Evolutionary conservation across 208 protist species (phyloP), one percentile per base, ranked within the genome.

Genomic region (Leishmania guyanensis): DNA sequence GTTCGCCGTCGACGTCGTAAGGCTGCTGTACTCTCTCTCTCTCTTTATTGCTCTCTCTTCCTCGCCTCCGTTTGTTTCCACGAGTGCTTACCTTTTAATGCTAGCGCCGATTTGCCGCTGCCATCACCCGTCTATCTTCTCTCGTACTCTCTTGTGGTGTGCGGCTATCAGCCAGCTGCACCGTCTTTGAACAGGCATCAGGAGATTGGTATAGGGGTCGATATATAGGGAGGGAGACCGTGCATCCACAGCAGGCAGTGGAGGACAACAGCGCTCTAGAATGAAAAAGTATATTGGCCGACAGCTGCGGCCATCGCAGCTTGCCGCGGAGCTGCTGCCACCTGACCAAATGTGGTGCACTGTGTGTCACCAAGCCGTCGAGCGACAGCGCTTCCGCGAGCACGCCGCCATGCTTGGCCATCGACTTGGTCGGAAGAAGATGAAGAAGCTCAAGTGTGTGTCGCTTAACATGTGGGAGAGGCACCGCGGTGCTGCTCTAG

Each of bases 391-490:
- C 12, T 91, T 87, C 77, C 43, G 33, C 5, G 81, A 89, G 54
- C 94, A 97, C 77, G 58, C 71, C 0, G 73, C 80, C 17, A 88
- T 83, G 22, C 84, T 71, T 8, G n/a, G 69, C 51, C 94, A 97
- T 75, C 84, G 84, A 12, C 79, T 96, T 3, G 94, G 90, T 0
- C 58, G 64, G 4, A 79, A 80, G 65, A 97, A 97, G 81, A 51
- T 93, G 58, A 88, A 88, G 48, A 95, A 94, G 74, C 71, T 97
- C 77, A 95, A 95, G 80, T 77, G 62, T 51, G 53, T 97, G 0
- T 93, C 94, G 6, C 79, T 96, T 36, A 86, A 70, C 58, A 96
- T 95, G 92, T 97, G 94, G 93, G 88, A 88, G 78, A 75, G 82
- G 39, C 94, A 97, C 82, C 86, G 94, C 29, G 90, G 88, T 12